These are phyloP conservation scores for Calocera cornea DNA, from an alignment of 768 basidiomycete genomes.

Conservation along the genomic window DNA sequence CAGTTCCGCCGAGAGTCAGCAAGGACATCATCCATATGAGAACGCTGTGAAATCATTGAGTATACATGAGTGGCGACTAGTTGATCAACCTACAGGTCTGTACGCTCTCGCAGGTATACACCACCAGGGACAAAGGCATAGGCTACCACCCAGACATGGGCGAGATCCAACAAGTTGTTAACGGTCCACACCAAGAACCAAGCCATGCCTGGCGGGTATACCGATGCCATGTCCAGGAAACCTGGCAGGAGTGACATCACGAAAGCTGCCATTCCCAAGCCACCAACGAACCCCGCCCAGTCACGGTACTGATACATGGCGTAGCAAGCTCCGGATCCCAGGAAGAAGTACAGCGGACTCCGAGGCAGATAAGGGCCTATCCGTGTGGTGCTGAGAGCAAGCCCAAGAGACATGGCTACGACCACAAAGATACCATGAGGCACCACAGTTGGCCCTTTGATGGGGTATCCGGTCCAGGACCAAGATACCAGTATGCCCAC, in stretches of 20 bases:
- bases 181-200: constrained; percentile 46
- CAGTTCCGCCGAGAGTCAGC: neutral
- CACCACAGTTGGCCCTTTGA: constrained; percentile 60
- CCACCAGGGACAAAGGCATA: constrained; percentile 86
- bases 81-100: constrained; percentile 43
- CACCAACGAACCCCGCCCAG: constrained; percentile 59
- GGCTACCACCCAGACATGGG: constrained; percentile 70
- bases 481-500: constrained; percentile 67
- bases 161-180: constrained; percentile 48
- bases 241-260: constrained; percentile 49
- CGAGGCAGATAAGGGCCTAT: constrained; percentile 20
- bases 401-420: constrained; percentile 44
- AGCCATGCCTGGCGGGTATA: constrained; percentile 32
- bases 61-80: neutral
- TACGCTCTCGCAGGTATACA: constrained; percentile 57
- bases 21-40: constrained; percentile 35
- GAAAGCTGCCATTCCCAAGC: constrained; percentile 44
- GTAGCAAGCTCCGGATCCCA: constrained; percentile 40
- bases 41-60: constrained; percentile 26
- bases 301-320: constrained; percentile 46
- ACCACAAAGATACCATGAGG: constrained; percentile 58
- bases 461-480: constrained; percentile 80
- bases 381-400: constrained; percentile 28
- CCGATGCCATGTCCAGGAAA: constrained; percentile 37
- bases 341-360: constrained; percentile 41